These are phyloP conservation scores for Hypoxylon lienhwacheense DNA, from an alignment of 495 filamentous ascomycete species.

Conservation along the genomic window DNA sequence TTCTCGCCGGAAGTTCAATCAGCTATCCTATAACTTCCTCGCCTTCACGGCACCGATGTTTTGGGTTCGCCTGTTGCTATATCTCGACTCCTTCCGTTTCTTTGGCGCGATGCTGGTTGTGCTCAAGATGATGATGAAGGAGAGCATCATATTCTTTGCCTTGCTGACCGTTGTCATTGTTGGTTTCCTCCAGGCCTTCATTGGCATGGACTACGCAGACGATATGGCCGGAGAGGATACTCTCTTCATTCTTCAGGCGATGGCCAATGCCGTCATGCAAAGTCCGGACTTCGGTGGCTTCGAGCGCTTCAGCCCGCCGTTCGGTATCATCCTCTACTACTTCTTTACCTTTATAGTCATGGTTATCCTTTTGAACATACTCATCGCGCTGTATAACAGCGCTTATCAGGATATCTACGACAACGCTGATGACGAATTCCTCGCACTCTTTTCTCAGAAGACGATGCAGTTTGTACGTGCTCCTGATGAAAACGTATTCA, in stretches of 20 bases:
- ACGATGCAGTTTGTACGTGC: conserved; percentile 95
- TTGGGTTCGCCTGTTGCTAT: conserved; percentile 90
- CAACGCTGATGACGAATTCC: conserved; percentile 92
- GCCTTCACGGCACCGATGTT: conserved; percentile 96
- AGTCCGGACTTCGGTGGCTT: conserved; percentile 89
- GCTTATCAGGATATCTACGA: conserved; percentile 95
- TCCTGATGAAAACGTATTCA: conserved; percentile 97
- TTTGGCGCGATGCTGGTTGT: conserved; percentile 98
- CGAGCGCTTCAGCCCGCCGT: conserved; percentile 72
- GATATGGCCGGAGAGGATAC: conserved; percentile 60
- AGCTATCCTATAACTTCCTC: conserved; percentile 85
- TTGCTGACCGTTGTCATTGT: conserved; percentile 82
- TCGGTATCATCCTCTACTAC: conserved; percentile 90
- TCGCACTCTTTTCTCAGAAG: conserved; percentile 86
- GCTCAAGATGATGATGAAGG: conserved; percentile 98
- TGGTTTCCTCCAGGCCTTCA: conserved; percentile 92
- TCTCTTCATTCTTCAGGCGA: conserved; percentile 78
- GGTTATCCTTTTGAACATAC: conserved; percentile 87
- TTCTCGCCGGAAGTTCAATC: conserved; percentile 67
- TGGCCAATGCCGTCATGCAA: conserved; percentile 88
- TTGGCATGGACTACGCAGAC: conserved; percentile 88
- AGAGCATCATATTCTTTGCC: conserved; percentile 96
- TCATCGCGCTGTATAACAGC: conserved; percentile 95
- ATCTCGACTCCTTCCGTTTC: conserved; percentile 91
- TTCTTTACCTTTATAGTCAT: conserved; percentile 97